A percentile compares a stretch with the other conserved stretches of the same genome.
Conservation (phyloP, 345 rosid genomes). For the Mallotus nudiflorus region DNA sequence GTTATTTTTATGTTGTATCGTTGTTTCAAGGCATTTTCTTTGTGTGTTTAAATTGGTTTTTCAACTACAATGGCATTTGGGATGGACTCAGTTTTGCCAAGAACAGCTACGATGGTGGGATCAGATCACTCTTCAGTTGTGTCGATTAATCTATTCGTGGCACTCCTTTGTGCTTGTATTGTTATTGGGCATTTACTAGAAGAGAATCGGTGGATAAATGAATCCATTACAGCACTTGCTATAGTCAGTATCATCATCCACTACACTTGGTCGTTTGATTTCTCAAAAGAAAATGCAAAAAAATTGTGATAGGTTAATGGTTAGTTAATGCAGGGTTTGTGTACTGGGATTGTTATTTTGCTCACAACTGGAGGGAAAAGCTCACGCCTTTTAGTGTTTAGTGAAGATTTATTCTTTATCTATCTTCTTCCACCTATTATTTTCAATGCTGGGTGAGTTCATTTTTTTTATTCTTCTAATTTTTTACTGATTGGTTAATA, state of each 20-base stretch:
- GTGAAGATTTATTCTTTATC: slow-evolving; percentile 96
- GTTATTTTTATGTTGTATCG: neutral
- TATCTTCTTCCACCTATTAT: slow-evolving; percentile 98
- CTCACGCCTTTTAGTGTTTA: slow-evolving; percentile 81
- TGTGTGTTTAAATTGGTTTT: neutral
- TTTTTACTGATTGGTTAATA: neutral
- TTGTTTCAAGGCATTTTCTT: neutral
- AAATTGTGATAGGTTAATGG: neutral
- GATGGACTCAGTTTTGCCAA: slow-evolving; percentile 1
- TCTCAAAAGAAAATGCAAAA: too few relatives aligned
- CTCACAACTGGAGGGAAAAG: slow-evolving; percentile 74
- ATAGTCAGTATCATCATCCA: slow-evolving; percentile 49
- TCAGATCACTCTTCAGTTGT: slow-evolving; percentile 82
- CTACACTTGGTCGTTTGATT: neutral
- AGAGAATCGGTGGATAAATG: slow-evolving; percentile 85
- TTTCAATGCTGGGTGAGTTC: slow-evolving; percentile 89
- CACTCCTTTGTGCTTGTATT: slow-evolving; percentile 80
- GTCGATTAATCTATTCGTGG: slow-evolving; percentile 86
- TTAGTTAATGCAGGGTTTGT: slow-evolving; percentile 60
- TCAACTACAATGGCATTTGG: slow-evolving; percentile 10
- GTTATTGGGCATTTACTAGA: slow-evolving; percentile 87
- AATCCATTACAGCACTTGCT: slow-evolving; percentile 88
- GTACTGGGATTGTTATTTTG: slow-evolving; percentile 84
- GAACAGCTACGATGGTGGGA: slow-evolving; percentile 17
- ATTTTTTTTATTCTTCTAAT: neutral